Base-by-base conservation (phyloP, 2,329 filamentous ascomycete species). In the Lachnellula cervina region DNA sequence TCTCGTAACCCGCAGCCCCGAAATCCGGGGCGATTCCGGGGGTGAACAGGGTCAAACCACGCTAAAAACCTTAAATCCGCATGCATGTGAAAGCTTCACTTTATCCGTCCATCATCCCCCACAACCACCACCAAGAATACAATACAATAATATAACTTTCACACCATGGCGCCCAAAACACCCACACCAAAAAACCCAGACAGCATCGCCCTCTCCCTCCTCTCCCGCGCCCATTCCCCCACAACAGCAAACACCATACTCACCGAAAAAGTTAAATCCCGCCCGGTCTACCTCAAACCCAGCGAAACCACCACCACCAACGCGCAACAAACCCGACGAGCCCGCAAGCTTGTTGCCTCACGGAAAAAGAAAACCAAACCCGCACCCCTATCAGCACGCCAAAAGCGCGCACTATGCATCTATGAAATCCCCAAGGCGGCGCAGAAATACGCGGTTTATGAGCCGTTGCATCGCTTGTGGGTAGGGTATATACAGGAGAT, bases 401-500 rank as follows among this genome's bases (percentile, higher is more conserved):
- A 94, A 68, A 90, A 92, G 63, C 86, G 91, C 14, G 75, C 75
- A 4, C 78, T 91, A 0, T 82, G 84, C 11, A 77, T 97, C 16
- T 86, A 95, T 73, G 82, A 89, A 11, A 80, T 97, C 5, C 87
- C 88, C 0, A 82, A 82, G 57, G 74, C 80, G 37, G 82, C 86
- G 54, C 80, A 81, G 62, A 86, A 84, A 59, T 95, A 95, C 67
- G 78, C 78, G 4, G 80, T 93, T 34, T 97, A 94, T 70, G 80
- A 84, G 63, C 87, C 88, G 0, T 73, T 99, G 62, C 83, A 95
- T 69, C 72, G 72, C 16, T 76, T 99, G 60, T 99, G 94, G 94
- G 73, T 85, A 38, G 85, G 82, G 3, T 99, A 99, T 72, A 88
- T 94, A 67, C 82, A 85, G 52, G 92, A 97, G 63, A 76, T 97